Base-by-base conservation (phyloP, 108 stramenopile species). In the Cyclostephanos tholiformis region DNA sequence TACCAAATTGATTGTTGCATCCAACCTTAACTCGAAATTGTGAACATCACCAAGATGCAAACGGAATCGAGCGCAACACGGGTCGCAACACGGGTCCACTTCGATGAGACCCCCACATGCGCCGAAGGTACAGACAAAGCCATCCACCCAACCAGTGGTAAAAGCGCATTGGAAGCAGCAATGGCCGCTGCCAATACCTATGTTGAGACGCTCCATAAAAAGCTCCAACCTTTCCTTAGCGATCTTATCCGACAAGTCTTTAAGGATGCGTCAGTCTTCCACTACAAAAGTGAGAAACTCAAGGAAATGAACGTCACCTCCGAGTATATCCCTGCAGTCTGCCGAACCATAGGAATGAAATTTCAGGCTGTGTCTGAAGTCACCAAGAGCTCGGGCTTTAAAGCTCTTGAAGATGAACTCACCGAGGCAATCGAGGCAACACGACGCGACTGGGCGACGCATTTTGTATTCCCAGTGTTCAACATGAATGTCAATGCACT, bases 151-250 rank as follows among this genome's bases (percentile, higher is more conserved):
- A 55, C 14, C 0, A 3, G 53, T 22, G 23, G 53, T 13, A 55
- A 55, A 26, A 55, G 23, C 26, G 23, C 53, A 5, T 55, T 55
- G 53, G 53, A 55, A 55, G 53, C 53, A 55, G 53, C 53, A 55
- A 55, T 55, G 53, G 53, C 53, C 53, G 53, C 53, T 55, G 53
- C 53, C 53, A 55, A 8, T 16, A 55, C 53, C 53, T 55, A 55
- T 12, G 53, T 55, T 4, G 27, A 25, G 53, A 55, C 53, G 53
- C 53, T 55, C 53, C 23, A 55, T 20, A 55, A 26, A 26, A 55
- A 55, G 53, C 53, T 55, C 53, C 53, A 55, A 26, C 53, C 53
- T 27, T 55, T 55, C 53, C 53, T 55, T 5, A 25, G 0, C 13
- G 53, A 55, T 16, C 23, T 55, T 55, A 55, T 55, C 23, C 9